These are phyloP conservation scores for Carpinus viminea DNA, from an alignment of 306 rosid species.

Conservation along the genomic window DNA sequence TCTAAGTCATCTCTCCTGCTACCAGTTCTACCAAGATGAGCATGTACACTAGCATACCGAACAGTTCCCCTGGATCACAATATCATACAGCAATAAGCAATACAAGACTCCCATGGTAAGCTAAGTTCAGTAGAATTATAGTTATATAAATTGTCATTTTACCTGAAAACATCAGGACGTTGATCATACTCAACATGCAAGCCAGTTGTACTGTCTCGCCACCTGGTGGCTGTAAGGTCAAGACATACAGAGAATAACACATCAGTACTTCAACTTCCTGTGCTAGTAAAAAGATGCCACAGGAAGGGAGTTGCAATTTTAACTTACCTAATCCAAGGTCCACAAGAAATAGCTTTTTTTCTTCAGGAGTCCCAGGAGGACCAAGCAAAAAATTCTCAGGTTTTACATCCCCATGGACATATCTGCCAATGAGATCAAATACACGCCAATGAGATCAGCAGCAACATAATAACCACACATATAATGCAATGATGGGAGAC, in stretches of 20 bases:
- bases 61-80: constrained; percentile 66
- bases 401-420: constrained; percentile 93
- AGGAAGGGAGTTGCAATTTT: neutral
- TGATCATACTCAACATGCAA: constrained; percentile 91
- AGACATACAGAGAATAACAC: constrained; percentile 17
- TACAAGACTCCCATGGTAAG: neutral
- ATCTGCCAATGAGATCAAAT: constrained; percentile 46
- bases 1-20: constrained; percentile 96
- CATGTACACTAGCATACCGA: constrained; percentile 85
- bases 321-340: constrained; percentile 82
- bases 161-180: constrained; percentile 94
- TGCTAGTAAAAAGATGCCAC: neutral
- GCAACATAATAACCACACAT: constrained; percentile 9
- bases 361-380: constrained; percentile 74
- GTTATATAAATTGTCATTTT: neutral
- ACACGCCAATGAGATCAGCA: constrained; percentile 26
- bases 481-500: constrained; percentile 19
- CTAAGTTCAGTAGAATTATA: neutral
- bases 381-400: constrained; percentile 97
- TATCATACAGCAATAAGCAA: neutral
- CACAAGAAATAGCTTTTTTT: constrained; percentile 76
- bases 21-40: constrained; percentile 88
- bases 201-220: constrained; percentile 70
- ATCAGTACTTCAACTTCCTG: neutral
- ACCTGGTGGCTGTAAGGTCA: constrained; percentile 64